Evolutionary conservation across 2,329 filamentous ascomycete species (phyloP).

Genomic region (Penicillium sp.): DNA sequence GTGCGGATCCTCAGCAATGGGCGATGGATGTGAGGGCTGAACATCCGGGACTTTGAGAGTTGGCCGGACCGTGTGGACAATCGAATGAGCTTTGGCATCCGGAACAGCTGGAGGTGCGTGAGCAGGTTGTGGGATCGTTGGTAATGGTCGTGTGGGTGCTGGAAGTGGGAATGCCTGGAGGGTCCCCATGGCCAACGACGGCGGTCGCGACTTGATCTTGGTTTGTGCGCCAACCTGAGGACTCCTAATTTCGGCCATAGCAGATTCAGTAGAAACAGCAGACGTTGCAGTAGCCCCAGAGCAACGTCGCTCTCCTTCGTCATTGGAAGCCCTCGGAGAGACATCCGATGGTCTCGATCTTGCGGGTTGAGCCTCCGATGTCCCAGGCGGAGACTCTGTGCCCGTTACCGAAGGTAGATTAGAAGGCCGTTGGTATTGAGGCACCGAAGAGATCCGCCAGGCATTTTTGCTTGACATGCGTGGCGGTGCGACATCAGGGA

Average conservation of each 20-base stretch:
- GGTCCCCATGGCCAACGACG: constrained; percentile 35
- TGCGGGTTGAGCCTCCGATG: not conserved
- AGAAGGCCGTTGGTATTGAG: constrained; percentile 26
- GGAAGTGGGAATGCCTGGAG: constrained; percentile 45
- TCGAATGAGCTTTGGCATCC: constrained; percentile 15
- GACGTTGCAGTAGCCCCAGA: constrained; percentile 11
- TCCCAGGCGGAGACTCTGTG: not conserved
- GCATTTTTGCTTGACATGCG: constrained; percentile 39
- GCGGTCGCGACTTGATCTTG: constrained; percentile 26
- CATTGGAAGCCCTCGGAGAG: not conserved
- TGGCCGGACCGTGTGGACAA: constrained; percentile 12
- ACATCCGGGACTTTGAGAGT: constrained; percentile 12
- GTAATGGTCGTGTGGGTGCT: constrained; percentile 43
- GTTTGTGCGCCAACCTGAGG: constrained; percentile 7
- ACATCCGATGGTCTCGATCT: not conserved
- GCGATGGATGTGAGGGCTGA: constrained; percentile 21
- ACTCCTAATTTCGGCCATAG: not conserved
- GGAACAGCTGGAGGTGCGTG: constrained; percentile 17
- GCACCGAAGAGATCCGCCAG: constrained; percentile 31
- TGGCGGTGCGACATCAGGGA: constrained; percentile 42
- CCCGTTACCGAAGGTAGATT: constrained; percentile 8
- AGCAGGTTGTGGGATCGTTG: constrained; percentile 38
- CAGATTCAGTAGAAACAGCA: not conserved
- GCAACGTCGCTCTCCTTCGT: constrained; percentile 6
- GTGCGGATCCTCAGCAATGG: constrained; percentile 25